These are phyloP conservation scores for Xanthoconium separans DNA, from an alignment of 1,284 basidiomycete genomes.

Conservation along the genomic window DNA sequence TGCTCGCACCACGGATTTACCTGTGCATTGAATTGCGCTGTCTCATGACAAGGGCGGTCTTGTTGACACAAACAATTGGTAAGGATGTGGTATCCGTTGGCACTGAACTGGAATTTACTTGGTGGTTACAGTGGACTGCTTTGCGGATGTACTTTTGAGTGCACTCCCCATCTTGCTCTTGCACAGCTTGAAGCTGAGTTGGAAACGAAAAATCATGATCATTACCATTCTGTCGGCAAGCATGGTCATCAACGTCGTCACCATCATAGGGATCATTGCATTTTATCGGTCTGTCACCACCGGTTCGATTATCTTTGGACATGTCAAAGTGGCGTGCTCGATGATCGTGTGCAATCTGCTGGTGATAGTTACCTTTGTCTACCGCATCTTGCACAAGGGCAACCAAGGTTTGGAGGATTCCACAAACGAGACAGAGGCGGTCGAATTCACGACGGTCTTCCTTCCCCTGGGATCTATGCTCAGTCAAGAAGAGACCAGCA, in stretches of 20 bases:
- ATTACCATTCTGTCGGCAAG: constrained; percentile 22
- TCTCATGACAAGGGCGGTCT: background rate
- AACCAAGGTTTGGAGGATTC: constrained; percentile 2
- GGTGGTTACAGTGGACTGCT: constrained; percentile 10
- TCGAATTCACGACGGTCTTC: constrained; percentile 17
- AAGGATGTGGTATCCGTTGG: background rate
- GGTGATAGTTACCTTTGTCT: constrained; percentile 28
- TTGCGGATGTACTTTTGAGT: constrained; percentile 20
- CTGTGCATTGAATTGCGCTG: background rate
- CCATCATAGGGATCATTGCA: constrained; percentile 11
- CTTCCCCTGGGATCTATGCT: background rate
- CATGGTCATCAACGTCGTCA: constrained; percentile 22
- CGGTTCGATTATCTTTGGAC: constrained; percentile 21
- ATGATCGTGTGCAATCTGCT: constrained; percentile 30
- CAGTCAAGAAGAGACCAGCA: constrained; percentile 8
- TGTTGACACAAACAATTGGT: background rate
- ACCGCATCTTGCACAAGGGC: constrained; percentile 14
- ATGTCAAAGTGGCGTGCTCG: constrained; percentile 28
- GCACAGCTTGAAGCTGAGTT: constrained; percentile 9
- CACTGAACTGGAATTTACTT: background rate
- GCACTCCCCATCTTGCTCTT: constrained; percentile 20
- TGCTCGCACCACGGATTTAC: background rate
- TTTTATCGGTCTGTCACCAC: constrained; percentile 5
- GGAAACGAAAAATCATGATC: constrained; percentile 16
- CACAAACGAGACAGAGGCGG: background rate